Percentiles rank a stretch among this genome's conserved stretches.
phyloP scores from a whole-genome alignment of 371 early-diverging fungal genomes.

The Mortierella sp. region DNA sequence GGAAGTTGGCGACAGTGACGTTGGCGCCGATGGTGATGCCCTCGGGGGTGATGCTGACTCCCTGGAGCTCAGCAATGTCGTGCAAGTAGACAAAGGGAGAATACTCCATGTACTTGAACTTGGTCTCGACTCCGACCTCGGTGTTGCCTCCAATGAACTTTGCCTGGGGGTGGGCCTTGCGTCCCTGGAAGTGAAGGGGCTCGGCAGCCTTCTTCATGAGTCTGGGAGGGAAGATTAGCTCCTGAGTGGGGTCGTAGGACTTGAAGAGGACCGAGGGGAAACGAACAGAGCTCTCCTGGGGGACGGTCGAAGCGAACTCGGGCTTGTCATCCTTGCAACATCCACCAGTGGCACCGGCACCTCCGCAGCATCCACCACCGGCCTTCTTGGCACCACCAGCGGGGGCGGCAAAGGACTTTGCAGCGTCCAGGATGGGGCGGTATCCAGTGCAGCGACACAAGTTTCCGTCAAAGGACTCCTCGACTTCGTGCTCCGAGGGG shows the following conservation, averaged over 20 bases:
- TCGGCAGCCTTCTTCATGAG: constrained; percentile 65
- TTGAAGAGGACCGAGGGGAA: constrained; percentile 63
- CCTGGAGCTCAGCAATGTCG: constrained; percentile 76
- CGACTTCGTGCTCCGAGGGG: constrained; percentile 77
- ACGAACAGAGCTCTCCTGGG: constrained; percentile 57
- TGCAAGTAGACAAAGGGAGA: constrained; percentile 70
- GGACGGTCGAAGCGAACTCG: constrained; percentile 44
- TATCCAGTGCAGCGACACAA: constrained; percentile 91
- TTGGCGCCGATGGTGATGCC: constrained; percentile 72
- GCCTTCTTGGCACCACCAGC: constrained; percentile 35
- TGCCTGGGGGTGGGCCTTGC: constrained; percentile 68
- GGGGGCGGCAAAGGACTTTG: constrained; percentile 71
- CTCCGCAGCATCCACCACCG: constrained; percentile 59
- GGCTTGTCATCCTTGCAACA: constrained; percentile 60
- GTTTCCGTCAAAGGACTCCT: constrained; percentile 88
- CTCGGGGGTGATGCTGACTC: constrained; percentile 57
- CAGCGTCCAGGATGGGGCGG: constrained; percentile 84
- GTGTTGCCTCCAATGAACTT: constrained; percentile 87
- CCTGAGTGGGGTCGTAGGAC: constrained; percentile 69
- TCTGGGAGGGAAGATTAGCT: constrained; percentile 72
- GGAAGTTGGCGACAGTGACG: constrained; percentile 67
- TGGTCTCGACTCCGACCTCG: constrained; percentile 81
- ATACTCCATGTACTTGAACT: constrained; percentile 78
- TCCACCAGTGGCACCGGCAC: constrained; percentile 49
- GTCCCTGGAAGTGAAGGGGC: constrained; percentile 56